phyloP scores from a whole-genome alignment of 345 rosid genomes.

The Cardiospermum halicacabum region DNA sequence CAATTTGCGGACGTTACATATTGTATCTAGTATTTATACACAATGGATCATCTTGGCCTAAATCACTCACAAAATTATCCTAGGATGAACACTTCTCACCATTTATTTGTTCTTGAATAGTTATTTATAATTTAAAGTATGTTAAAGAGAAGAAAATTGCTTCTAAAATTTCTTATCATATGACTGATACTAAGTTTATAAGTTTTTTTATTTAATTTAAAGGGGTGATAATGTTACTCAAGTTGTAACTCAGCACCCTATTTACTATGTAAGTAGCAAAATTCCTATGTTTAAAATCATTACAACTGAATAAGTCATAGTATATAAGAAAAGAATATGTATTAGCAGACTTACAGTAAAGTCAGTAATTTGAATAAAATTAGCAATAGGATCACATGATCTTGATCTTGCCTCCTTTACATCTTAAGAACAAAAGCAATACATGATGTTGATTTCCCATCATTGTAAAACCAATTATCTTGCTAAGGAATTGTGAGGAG shows the following conservation, averaged over 20 bases:
- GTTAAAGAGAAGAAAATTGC: neutral
- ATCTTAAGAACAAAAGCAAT: constrained; percentile 87
- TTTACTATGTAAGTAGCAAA: neutral
- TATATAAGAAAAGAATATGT: neutral
- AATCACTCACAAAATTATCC: neutral
- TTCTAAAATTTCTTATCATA: neutral
- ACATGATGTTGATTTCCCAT: constrained; percentile 94
- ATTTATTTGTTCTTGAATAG: neutral
- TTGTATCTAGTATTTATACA: constrained; percentile 51
- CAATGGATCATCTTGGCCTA: neutral
- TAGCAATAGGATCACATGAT: constrained; percentile 60
- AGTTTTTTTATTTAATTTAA: neutral
- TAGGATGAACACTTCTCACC: neutral
- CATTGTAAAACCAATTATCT: constrained; percentile 88
- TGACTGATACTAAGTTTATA: neutral
- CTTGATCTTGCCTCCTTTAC: constrained; percentile 96
- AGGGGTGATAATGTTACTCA: neutral
- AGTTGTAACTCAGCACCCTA: neutral
- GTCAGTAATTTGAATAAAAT: constrained; percentile 82
- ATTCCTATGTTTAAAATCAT: neutral
- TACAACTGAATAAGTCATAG: neutral
- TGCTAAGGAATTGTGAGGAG: constrained; percentile 90
- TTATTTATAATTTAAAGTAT: neutral
- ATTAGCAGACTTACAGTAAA: constrained; percentile 62
- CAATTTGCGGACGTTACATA: too few relatives aligned